Evolutionary conservation across 495 filamentous ascomycete species (phyloP).

Genomic region (Neurospora sp.): DNA sequence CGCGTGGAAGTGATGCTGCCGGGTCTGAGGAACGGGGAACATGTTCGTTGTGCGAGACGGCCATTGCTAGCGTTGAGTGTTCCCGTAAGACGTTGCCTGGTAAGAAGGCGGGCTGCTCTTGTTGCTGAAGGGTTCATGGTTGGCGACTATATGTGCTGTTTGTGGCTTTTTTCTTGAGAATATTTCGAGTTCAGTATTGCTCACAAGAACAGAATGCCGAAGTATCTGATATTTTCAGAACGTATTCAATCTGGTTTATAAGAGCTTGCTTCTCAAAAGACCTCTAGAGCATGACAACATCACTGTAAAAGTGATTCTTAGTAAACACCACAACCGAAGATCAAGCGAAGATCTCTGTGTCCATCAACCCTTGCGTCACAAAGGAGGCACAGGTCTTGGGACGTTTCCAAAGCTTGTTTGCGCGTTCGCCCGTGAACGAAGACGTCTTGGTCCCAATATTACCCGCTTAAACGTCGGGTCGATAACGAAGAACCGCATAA

Average conservation of each 20-base stretch:
- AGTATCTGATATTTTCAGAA: no score
- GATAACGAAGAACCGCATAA: background rate
- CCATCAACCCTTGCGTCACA: background rate
- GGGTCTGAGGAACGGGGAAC: background rate
- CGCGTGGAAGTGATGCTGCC: background rate
- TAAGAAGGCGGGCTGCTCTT: background rate
- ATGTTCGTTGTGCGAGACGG: background rate
- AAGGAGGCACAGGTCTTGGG: background rate
- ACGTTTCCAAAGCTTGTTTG: background rate
- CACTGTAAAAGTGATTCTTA: background rate
- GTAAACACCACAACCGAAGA: background rate
- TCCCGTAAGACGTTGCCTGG: background rate
- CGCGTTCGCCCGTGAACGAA: background rate
- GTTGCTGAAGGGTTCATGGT: constrained; percentile 3
- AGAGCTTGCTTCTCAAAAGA: background rate
- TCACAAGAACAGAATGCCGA: background rate
- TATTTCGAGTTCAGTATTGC: background rate
- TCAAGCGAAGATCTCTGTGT: background rate
- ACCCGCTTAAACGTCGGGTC: background rate
- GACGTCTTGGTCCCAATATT: background rate
- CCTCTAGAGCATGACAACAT: background rate
- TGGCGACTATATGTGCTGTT: background rate
- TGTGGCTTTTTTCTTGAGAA: background rate
- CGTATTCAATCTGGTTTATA: background rate
- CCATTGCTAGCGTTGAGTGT: background rate